Percentiles rank a stretch among this genome's conserved stretches.
Conservation (phyloP, 805 yeast genomes). For the Brettanomyces nanus region DNA sequence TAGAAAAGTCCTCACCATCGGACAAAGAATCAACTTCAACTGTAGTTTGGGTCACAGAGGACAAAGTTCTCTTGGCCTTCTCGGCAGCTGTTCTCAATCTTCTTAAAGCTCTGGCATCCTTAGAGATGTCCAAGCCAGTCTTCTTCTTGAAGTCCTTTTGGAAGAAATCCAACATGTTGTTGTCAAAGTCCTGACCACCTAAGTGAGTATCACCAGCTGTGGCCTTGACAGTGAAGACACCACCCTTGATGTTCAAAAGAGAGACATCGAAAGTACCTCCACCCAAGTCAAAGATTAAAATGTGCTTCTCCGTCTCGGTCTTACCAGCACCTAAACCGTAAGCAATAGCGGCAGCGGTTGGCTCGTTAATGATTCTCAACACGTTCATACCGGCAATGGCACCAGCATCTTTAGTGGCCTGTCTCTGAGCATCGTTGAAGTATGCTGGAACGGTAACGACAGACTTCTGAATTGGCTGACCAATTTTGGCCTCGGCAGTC, state of each 20-base stretch:
- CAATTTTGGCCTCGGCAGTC: slow-evolving; percentile 71
- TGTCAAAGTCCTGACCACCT: slow-evolving; percentile 99
- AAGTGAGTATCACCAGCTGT: slow-evolving; percentile 99
- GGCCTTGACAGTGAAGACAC: slow-evolving; percentile 94
- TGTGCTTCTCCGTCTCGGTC: slow-evolving; percentile 75
- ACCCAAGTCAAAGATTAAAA: slow-evolving; percentile 91
- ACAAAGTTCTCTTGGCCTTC: slow-evolving; percentile 97
- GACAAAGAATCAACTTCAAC: slow-evolving; percentile 93
- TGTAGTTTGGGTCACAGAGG: slow-evolving; percentile 92
- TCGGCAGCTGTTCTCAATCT: slow-evolving; percentile 98
- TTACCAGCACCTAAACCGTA: slow-evolving; percentile 94
- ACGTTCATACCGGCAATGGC: slow-evolving; percentile 73
- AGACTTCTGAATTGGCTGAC: slow-evolving; percentile 63
- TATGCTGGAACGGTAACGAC: slow-evolving; percentile 76
- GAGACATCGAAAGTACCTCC: slow-evolving; percentile 99
- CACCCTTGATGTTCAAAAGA: slow-evolving; percentile 85
- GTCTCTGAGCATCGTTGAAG: slow-evolving; percentile 75
- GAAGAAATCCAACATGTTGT: slow-evolving; percentile 90
- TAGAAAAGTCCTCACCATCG: slow-evolving; percentile 93
- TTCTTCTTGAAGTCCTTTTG: slow-evolving; percentile 86
- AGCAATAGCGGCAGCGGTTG: slow-evolving; percentile 97
- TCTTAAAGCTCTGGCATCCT: slow-evolving; percentile 92
- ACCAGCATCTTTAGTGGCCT: slow-evolving; percentile 79
- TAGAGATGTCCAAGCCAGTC: slow-evolving; percentile 83
- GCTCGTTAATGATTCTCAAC: slow-evolving; percentile 70